Conservation (phyloP, 495 filamentous ascomycete genomes). For the Clavariopsis aquatica region DNA sequence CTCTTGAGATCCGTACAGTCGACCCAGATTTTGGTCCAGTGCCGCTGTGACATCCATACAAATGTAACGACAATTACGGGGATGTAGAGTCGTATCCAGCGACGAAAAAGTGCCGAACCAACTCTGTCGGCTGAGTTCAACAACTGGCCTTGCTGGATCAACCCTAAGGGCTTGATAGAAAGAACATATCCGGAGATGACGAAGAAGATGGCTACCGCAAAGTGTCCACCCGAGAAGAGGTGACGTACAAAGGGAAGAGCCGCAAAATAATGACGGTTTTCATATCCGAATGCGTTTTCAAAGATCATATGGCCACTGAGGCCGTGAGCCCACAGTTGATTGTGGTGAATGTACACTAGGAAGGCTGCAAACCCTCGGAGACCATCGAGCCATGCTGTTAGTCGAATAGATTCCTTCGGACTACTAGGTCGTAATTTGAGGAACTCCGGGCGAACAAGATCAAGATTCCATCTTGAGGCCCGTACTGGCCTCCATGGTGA, state of each 20-base stretch:
- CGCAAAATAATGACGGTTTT: constrained; percentile 52
- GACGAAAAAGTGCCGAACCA: constrained; percentile 65
- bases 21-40: constrained; percentile 24
- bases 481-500: constrained; percentile 14
- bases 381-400: constrained; percentile 49
- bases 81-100: constrained; percentile 64
- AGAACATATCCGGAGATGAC: constrained; percentile 72
- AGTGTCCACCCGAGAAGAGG: constrained; percentile 63
- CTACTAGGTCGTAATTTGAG: constrained; percentile 2
- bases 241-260: constrained; percentile 64
- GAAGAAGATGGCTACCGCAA: constrained; percentile 76
- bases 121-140: constrained; percentile 51
- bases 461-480: constrained; percentile 22
- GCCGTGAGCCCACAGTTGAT: constrained; percentile 55
- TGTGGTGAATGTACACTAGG: constrained; percentile 54
- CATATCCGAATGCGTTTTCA: constrained; percentile 51
- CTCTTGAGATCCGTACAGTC: constrained; percentile 30
- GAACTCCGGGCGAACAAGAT: constrained; percentile 27
- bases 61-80: constrained; percentile 61
- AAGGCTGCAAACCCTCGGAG: constrained; percentile 57
- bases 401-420: constrained; percentile 21
- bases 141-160: constrained; percentile 56
- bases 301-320: constrained; percentile 49
- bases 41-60: constrained; percentile 53
- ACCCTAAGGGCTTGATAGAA: constrained; percentile 63